These are phyloP conservation scores for Xylaria nigripes DNA, from an alignment of 495 filamentous ascomycete species.

Conservation along the genomic window DNA sequence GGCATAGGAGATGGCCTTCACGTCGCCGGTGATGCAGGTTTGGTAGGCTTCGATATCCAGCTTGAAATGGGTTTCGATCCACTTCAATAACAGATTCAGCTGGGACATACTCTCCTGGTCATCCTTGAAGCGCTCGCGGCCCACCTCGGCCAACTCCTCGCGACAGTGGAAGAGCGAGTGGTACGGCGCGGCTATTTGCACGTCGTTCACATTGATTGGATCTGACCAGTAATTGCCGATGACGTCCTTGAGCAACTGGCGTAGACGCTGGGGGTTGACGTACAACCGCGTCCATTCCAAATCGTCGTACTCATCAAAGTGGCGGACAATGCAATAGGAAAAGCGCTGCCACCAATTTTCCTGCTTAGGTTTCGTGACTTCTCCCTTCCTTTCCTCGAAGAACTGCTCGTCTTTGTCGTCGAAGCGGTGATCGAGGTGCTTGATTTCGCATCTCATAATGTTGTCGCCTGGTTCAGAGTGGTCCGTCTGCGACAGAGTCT, in stretches of 20 bases:
- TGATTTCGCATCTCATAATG: not conserved
- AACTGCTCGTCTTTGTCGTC: not conserved
- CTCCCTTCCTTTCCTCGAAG: not conserved
- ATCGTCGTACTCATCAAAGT: not conserved
- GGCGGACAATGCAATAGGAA: not conserved
- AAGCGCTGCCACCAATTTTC: not conserved
- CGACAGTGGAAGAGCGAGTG: slow-evolving; percentile 28
- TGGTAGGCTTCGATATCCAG: slow-evolving; percentile 27
- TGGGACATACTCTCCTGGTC: slow-evolving; percentile 24
- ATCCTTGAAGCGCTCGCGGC: slow-evolving; percentile 20
- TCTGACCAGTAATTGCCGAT: slow-evolving; percentile 19
- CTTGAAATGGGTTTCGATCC: slow-evolving; percentile 31
- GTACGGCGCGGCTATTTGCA: slow-evolving; percentile 27
- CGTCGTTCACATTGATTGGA: slow-evolving; percentile 3
- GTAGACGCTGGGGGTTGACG: slow-evolving; percentile 27
- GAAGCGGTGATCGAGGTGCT: not conserved
- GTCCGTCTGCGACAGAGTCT: not conserved
- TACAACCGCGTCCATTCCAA: slow-evolving; percentile 15
- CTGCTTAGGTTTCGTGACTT: not conserved
- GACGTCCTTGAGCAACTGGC: slow-evolving; percentile 25
- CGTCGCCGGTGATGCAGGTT: slow-evolving; percentile 15
- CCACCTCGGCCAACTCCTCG: slow-evolving; percentile 20
- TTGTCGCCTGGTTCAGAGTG: not conserved
- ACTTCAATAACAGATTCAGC: slow-evolving; percentile 24
- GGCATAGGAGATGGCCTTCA: slow-evolving; percentile 28